phyloP scores from a whole-genome alignment of 805 yeast species.

The Lachancea cidri region DNA sequence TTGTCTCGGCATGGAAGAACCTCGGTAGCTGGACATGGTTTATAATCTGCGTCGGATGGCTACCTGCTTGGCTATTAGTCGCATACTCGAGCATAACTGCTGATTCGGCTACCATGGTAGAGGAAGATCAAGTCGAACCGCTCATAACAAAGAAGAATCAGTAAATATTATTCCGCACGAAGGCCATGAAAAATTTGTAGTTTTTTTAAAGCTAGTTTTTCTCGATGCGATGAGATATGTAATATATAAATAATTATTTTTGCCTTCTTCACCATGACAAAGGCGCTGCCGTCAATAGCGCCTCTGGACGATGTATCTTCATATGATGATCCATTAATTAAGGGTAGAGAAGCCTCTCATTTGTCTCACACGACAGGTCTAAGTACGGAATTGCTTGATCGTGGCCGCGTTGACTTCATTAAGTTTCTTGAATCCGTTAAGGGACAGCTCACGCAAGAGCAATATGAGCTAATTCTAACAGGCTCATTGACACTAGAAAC shows the following conservation, averaged over 20 bases:
- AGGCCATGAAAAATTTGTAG: neutral
- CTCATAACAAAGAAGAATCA: neutral
- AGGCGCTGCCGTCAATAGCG: neutral
- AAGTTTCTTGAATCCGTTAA: slow-evolving; percentile 19
- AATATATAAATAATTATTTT: too few species aligned
- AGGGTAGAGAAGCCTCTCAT: slow-evolving; percentile 12
- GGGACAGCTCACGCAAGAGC: slow-evolving; percentile 25
- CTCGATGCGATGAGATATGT: neutral
- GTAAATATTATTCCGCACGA: neutral
- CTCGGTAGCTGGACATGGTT: slow-evolving; percentile 86
- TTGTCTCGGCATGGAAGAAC: slow-evolving; percentile 60
- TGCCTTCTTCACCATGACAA: neutral
- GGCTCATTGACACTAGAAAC: slow-evolving; percentile 19
- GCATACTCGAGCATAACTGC: slow-evolving; percentile 22
- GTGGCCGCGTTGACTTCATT: slow-evolving; percentile 22
- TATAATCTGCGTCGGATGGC: slow-evolving; percentile 68
- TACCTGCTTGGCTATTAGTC: slow-evolving; percentile 67
- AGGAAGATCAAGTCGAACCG: neutral
- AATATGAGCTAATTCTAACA: slow-evolving; percentile 23
- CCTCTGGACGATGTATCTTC: neutral
- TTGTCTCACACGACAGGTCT: slow-evolving; percentile 6
- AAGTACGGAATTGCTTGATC: slow-evolving; percentile 15
- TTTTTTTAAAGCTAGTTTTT: neutral
- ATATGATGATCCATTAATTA: neutral
- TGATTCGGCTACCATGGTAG: neutral